Base-by-base conservation (phyloP, 495 filamentous ascomycete genomes). In the Penicillium daleae region DNA sequence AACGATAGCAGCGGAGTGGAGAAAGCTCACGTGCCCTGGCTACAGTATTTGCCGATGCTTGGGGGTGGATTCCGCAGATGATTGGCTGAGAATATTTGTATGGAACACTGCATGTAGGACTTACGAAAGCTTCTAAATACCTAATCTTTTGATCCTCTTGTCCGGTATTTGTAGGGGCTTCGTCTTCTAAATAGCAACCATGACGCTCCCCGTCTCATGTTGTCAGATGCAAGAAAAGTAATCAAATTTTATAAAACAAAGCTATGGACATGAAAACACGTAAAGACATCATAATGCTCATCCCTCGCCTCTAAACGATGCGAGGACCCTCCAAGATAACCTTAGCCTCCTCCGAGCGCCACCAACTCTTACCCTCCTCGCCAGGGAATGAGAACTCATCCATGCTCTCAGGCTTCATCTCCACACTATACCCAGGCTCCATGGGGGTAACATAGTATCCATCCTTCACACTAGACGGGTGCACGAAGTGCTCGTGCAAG, bases 391-490 rank as follows among this genome's bases (percentile, higher is more conserved):
- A 78, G 74, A 82, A 97, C 60, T 75, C 74, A 57, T 90, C 90
- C 90, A 96, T 93, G 69, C 91, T 95, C 67, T 88, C 89, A 32
- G 85, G 72, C 85, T 90, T 92, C 93, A 97, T 97, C 85, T 97
- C 91, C 0, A 95, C 92, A 68, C 88, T 92, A 74, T 97, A 96
- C 0, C 93, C 93, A 0, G 92, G 84, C 70, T 90, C 86, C 67
- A 75, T 87, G 0, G 93, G 93, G 2, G 93, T 97, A 61, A 87
- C 89, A 76, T 95, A 95, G 74, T 91, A 96, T 3, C 93, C 93
- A 69, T 93, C 88, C 72, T 87, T 86, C 42, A 97, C 90, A 26
- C 87, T 86, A 7, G 85, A 80, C 6, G 93, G 93, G 71, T 97
- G 81, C 70, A 91, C 77, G 70, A 97, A 97, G 76, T 97, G 93